These are phyloP conservation scores for Penicillium sp. DNA, from an alignment of 2,329 filamentous ascomycete species.

Conservation along the genomic window DNA sequence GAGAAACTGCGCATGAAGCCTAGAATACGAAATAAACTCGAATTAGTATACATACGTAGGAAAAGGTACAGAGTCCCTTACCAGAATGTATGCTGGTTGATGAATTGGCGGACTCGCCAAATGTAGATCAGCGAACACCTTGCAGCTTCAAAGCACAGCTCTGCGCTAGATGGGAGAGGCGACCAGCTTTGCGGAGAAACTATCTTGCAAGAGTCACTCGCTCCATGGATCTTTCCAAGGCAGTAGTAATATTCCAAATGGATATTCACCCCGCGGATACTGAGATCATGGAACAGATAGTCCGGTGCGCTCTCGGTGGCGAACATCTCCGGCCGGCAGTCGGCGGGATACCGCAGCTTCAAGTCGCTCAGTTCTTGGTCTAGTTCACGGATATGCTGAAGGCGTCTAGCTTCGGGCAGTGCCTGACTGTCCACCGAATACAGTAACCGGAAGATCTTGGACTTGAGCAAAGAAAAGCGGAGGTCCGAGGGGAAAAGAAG, in stretches of 20 bases:
- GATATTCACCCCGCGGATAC: conserved; percentile 25
- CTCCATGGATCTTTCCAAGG: conserved; percentile 27
- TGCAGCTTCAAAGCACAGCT: conserved; percentile 25
- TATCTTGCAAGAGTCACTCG: conserved; percentile 9
- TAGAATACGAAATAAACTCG: neutral
- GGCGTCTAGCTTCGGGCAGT: conserved; percentile 19
- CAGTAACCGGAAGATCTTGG: conserved; percentile 22
- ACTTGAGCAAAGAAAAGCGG: conserved; percentile 26
- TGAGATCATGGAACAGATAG: conserved; percentile 27
- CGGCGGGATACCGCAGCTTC: conserved; percentile 19
- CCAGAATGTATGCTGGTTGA: conserved; percentile 28
- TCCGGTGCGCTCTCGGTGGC: conserved; percentile 19
- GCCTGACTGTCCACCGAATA: conserved; percentile 19
- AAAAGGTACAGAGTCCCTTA: neutral
- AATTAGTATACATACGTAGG: neutral
- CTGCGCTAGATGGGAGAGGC: conserved; percentile 23
- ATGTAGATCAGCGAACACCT: conserved; percentile 26
- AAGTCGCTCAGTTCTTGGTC: conserved; percentile 25
- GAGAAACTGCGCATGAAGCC: conserved; percentile 28
- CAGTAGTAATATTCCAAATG: conserved; percentile 30
- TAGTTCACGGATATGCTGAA: conserved; percentile 27
- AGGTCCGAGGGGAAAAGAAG: conserved; percentile 30
- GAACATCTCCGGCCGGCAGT: conserved; percentile 22
- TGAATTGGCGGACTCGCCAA: conserved; percentile 17
- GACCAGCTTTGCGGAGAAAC: conserved; percentile 7